Base-by-base conservation (phyloP, 176 grass and related monocot species). In the Lolium multiflorum region DNA sequence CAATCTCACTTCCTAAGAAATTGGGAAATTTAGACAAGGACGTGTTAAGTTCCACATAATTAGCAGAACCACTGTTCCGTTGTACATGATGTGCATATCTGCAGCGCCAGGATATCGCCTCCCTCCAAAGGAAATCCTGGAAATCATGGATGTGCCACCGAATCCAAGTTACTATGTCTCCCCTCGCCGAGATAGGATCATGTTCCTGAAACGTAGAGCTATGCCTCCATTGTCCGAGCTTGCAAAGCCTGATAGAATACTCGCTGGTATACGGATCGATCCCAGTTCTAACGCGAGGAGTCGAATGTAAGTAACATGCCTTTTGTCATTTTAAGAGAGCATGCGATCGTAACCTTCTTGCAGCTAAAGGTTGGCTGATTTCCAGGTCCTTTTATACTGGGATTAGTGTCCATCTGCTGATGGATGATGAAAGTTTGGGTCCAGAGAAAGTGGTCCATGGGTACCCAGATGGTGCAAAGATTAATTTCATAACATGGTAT, bases 401-500 rank as follows among this genome's bases (percentile, higher is more conserved):
- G 77, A 92, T 97, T 73, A 80, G 81, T 65, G 83, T 97, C 66
- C 92, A 97, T 83, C 28, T 46, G 17, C 84, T 97, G 75, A 87
- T 80, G 84, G 90, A 92, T 77, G 90, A 91, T 92, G 95, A 92
- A 52, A 84, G 60, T 85, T 89, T 97, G 17, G 92, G 95, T 46
- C 90, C 88, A 75, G 92, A 89, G 61, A 94, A 74, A 78, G 70
- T 86, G 48, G 84, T 97, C 31, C 87, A 92, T 78, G 95, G 92
- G 47, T 97, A 87, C 69, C 76, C 89, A 22, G 82, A 89, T 51
- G 92, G 85, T 81, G 83, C 92, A 74, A 97, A 92, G 50, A 89
- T 97, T 76, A 97, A 97, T 85, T 97, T 91, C 83, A 92, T 97
- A n/a, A 92, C 88, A 78, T 97, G 95, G 95, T 97, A 88, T 22